These are phyloP conservation scores for Senecio squalidus DNA, from an alignment of 140 eudicot genomes.

Conservation along the genomic window DNA sequence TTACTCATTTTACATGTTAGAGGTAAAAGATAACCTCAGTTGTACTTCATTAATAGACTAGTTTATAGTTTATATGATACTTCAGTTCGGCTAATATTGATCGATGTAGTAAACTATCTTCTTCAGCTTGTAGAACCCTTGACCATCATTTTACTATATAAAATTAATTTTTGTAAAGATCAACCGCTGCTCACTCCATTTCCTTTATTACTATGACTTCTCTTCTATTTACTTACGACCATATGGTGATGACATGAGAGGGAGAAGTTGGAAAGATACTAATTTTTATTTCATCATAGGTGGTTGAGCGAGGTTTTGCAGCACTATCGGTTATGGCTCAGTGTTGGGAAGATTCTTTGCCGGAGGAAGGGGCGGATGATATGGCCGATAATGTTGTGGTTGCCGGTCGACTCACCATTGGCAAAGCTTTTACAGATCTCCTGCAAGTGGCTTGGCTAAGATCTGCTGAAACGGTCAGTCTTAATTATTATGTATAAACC, in stretches of 20 bases:
- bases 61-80: not conserved
- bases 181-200: not conserved
- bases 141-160: not conserved
- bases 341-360: conserved; percentile 59
- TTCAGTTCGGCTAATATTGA: not conserved
- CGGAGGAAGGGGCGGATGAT: conserved; percentile 36
- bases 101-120: not conserved
- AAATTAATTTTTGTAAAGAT: not conserved
- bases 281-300: conserved; percentile 32
- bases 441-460: conserved; percentile 62
- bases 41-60: not conserved
- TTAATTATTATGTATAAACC: not conserved
- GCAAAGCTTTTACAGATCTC: conserved; percentile 51
- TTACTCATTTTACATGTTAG: not conserved
- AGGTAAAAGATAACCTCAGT: not conserved
- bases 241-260: not conserved
- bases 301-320: conserved; percentile 63
- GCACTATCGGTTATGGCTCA: conserved; percentile 59
- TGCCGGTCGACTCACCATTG: conserved; percentile 47
- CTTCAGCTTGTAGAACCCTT: not conserved
- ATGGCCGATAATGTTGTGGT: conserved; percentile 26
- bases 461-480: conserved; percentile 43
- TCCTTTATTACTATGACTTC: not conserved
- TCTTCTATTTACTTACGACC: not conserved
- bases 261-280: not conserved